Evolutionary conservation across 1,139 yeast genomes (phyloP).

Genomic region (Arxiozyma slooffiae): DNA sequence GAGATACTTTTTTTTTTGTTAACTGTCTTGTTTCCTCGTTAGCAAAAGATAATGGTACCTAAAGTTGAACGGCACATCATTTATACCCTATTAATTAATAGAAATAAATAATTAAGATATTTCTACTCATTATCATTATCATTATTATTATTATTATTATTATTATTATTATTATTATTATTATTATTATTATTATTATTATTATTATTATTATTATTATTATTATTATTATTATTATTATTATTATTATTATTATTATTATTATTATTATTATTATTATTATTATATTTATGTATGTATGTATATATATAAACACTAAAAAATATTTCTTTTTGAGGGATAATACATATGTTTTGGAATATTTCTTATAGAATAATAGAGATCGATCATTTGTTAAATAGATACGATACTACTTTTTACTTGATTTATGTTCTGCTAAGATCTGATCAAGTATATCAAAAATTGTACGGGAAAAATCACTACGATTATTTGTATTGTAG

Average conservation of each 20-base stretch:
- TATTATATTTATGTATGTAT: too few species aligned
- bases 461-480: constrained; percentile 11
- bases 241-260: too few species aligned
- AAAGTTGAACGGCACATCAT: not conserved
- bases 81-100: not conserved
- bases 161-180: too few species aligned
- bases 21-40: not conserved
- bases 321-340: not conserved
- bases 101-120: too few species aligned
- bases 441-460: constrained; percentile 20
- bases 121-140: not conserved
- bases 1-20: not conserved
- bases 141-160: too few species aligned
- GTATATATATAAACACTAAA: not conserved
- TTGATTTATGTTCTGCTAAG: not conserved
- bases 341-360: not conserved
- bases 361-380: not conserved
- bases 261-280: too few species aligned
- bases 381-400: not conserved
- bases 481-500: constrained; percentile 10
- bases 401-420: not conserved
- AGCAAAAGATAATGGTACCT: too few species aligned
- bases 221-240: too few species aligned
- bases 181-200: too few species aligned
- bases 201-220: too few species aligned